A percentile compares a stretch with the other conserved stretches of the same genome.
These are phyloP conservation scores for Spathaspora girioi DNA, from an alignment of 805 yeast species.

Conservation along the genomic window DNA sequence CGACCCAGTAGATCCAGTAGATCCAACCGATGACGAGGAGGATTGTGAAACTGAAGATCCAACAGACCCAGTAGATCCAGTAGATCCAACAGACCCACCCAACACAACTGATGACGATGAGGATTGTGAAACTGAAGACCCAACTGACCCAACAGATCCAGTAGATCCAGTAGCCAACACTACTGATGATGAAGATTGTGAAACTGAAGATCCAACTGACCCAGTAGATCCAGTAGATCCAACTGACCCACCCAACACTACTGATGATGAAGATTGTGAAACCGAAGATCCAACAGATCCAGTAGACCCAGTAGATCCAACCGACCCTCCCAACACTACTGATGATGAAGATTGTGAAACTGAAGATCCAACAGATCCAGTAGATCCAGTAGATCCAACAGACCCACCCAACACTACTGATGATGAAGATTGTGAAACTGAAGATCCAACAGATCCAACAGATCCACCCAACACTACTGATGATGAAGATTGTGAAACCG, in stretches of 20 bases:
- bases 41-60: constrained; percentile 10
- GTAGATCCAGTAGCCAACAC: neutral
- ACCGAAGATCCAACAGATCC: constrained; percentile 5
- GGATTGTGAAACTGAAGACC: constrained; percentile 7
- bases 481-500: constrained; percentile 5
- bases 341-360: constrained; percentile 10
- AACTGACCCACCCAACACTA: constrained; percentile 6
- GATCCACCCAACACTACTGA: constrained; percentile 4
- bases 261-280: constrained; percentile 11
- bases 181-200: constrained; percentile 9
- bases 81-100: neutral
- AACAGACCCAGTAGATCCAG: constrained; percentile 3
- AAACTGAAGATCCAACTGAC: constrained; percentile 4
- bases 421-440: no score
- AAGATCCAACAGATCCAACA: neutral
- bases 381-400: neutral
- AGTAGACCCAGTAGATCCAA: constrained; percentile 1
- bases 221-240: neutral
- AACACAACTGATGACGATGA: neutral
- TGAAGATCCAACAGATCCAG: constrained; percentile 6
- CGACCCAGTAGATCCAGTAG: neutral
- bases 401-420: no score
- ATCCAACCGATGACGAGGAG: constrained; percentile 4
- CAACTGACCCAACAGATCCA: neutral
- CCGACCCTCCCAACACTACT: neutral